Base-by-base conservation (phyloP, 169 alveolate genomes). In the Gregarina niphandrodes region DNA sequence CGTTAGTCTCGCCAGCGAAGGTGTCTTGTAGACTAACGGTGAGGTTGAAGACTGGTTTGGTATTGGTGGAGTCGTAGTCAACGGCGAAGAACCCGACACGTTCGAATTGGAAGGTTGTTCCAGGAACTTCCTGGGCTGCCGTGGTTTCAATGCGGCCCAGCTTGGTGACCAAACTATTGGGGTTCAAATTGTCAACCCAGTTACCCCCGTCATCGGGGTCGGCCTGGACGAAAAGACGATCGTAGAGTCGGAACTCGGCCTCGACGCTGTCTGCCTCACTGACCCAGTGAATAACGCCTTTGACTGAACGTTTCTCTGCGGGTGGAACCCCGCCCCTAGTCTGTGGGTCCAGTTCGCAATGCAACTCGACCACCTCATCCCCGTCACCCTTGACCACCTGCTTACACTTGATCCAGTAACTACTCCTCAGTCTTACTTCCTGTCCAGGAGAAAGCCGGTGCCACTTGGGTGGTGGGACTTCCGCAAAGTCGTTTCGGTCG, bases 221-320 rank as follows among this genome's bases (percentile, higher is more conserved):
- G 15, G 75, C 55, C 43, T 68, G 64, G 13, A 69, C 55, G 48
- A 73, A 73, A n/a, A 73, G 49, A 21, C 78, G 68, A 17, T 71
- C 70, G 42, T 65, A 73, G 67, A 73, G 53, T 11, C 83, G 45
- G 20, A 73, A 44, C 45, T 71, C 75, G 5, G 70, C 75, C 13
- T 51, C 42, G 45, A n/a, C n/a, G n/a, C n/a, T n/a, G n/a, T n/a
- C n/a, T n/a, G n/a, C n/a, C n/a, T n/a, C n/a, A n/a, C n/a, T 5
- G 9, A 73, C 41, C 84, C 84, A 73, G 50, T 73, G 84, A 15
- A 73, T 66, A 1, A 82, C 64, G 16, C 77, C 67, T 48, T 73
- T 73, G 21, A 70, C 77, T 41, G 70, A 70, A 16, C 77, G 49
- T 2, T 53, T 60, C 11, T 55, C 62, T 0, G 69, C 50, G 0